A percentile compares a stretch with the other conserved stretches of the same genome.
Conservation (phyloP, 768 basidiomycete species). For the Saitozyma sp. region DNA sequence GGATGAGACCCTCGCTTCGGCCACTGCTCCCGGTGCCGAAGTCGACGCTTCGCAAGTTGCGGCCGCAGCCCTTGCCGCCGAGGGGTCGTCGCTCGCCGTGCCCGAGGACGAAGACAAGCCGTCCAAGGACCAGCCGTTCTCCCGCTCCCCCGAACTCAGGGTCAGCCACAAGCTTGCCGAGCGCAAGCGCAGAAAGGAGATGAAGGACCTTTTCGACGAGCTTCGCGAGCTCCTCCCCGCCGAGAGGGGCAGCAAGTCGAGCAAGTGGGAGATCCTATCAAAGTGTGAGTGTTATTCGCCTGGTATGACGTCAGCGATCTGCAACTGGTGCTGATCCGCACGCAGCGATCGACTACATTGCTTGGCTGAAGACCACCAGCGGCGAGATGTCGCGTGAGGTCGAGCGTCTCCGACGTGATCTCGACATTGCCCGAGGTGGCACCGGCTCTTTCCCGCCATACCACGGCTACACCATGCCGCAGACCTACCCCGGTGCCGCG, state of each 20-base stretch:
- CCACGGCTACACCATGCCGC: background rate
- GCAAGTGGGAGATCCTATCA: conserved; percentile 98
- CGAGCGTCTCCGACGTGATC: conserved; percentile 73
- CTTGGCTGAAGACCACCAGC: conserved; percentile 67
- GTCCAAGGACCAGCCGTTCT: conserved; percentile 68
- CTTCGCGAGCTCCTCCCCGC: conserved; percentile 87
- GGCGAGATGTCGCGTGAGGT: conserved; percentile 77
- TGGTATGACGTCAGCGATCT: background rate
- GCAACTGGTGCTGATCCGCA: conserved; percentile 1
- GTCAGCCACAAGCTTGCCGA: conserved; percentile 97
- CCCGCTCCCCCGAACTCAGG: conserved; percentile 88
- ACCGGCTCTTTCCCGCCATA: conserved; percentile 13
- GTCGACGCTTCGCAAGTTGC: background rate
- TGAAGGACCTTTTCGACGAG: conserved; percentile 98
- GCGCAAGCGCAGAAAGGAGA: conserved; percentile 93
- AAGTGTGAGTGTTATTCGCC: conserved; percentile 66
- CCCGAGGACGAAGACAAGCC: conserved; percentile 56
- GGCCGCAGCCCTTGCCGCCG: background rate
- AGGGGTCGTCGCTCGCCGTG: conserved; percentile 6
- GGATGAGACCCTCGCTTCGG: conserved; percentile 26
- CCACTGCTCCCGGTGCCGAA: conserved; percentile 16
- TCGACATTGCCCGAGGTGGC: conserved; percentile 56
- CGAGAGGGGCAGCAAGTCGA: conserved; percentile 90
- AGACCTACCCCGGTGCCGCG: conserved; percentile 1
- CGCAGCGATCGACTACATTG: conserved; percentile 81